Base-by-base conservation (phyloP, 2,329 filamentous ascomycete species). In the Hymenotorrendiella dingleyae region DNA sequence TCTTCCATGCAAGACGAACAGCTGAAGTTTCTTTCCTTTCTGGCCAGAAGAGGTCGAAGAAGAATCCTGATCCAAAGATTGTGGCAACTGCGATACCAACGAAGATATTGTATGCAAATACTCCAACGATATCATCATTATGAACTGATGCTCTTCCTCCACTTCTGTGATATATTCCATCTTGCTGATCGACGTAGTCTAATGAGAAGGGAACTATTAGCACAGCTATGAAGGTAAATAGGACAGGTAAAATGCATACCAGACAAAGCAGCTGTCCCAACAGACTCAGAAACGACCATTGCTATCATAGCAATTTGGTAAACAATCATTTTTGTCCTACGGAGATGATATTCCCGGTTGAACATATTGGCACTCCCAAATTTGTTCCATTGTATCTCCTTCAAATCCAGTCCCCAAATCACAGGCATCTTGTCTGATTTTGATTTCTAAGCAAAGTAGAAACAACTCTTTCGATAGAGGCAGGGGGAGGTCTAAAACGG, bases 31-130 rank as follows among this genome's bases (percentile, higher is more conserved):
- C 75, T 8, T 64, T 57, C 36, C 75, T 66, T 39, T 74, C 73
- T 0, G 75, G 75, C 72, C 73, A 79, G 62, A 78, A 77, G 3
- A 80, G 67, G 54, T 79, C 76, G 59, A 79, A 78, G 64, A 79
- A 78, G 64, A 79, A 79, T 0, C 69, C 75, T 1, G 70, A 68
- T 17, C 74, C 74, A 52, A 80, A 79, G 52, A 79, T 71, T 34
- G 69, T 73, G 11, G 74, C 74, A 7, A 78, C 70, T 14, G 69
- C 73, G 23, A 79, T 65, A 16, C 76, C 75, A 6, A 73, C 69
- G 48, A 76, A 78, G 53, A 79, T 76, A 54, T 79, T 78, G 63
- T 71, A 79, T 2, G 70, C 70, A 1, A 69, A 71, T 7, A 72
- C 70, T 20, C 73, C 74, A 47, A 79, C 61, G 47, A 73, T 76